These are phyloP conservation scores for Lactarius pseudohatsudake DNA, from an alignment of 768 basidiomycete genomes.

Conservation along the genomic window DNA sequence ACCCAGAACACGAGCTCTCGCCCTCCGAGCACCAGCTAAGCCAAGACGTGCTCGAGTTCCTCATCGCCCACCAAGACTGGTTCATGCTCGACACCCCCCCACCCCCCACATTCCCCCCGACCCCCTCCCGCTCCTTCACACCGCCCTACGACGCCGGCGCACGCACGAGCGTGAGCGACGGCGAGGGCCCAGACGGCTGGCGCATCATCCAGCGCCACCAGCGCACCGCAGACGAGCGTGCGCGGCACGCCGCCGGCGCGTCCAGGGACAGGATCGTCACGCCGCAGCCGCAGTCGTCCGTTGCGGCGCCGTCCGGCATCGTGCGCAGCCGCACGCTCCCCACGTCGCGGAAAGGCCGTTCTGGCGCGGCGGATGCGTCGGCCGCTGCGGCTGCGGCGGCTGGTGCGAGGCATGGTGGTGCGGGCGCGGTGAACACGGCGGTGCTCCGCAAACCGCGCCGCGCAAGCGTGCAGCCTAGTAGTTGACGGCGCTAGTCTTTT, in stretches of 20 bases:
- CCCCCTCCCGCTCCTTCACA: conserved; percentile 22
- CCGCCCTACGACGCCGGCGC: conserved; percentile 28
- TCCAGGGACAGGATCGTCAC: conserved; percentile 32
- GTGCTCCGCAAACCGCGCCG: conserved; percentile 27
- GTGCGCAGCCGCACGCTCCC: conserved; percentile 69
- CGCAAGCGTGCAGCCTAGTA: conserved; percentile 19
- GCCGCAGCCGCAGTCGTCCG: not conserved
- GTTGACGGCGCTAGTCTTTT: not conserved
- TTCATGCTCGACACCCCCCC: conserved; percentile 89
- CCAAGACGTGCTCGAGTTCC: conserved; percentile 89
- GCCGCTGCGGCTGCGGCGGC: not conserved
- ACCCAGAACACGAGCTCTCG: conserved; percentile 82
- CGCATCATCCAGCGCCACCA: conserved; percentile 32
- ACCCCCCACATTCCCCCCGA: conserved; percentile 44
- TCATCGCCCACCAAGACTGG: conserved; percentile 95
- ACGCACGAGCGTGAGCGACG: conserved; percentile 32
- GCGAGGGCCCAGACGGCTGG: conserved; percentile 42
- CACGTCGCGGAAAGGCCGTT: conserved; percentile 36
- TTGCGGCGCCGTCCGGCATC: conserved; percentile 42
- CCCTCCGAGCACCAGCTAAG: conserved; percentile 85
- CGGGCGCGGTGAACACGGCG: not conserved
- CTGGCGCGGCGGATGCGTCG: not conserved
- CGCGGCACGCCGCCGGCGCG: conserved; percentile 44
- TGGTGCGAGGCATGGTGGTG: conserved; percentile 2
- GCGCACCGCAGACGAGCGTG: conserved; percentile 3